These are phyloP conservation scores for Saccharomycopsis hybrid DNA, from an alignment of 1,139 yeast species.

Conservation along the genomic window DNA sequence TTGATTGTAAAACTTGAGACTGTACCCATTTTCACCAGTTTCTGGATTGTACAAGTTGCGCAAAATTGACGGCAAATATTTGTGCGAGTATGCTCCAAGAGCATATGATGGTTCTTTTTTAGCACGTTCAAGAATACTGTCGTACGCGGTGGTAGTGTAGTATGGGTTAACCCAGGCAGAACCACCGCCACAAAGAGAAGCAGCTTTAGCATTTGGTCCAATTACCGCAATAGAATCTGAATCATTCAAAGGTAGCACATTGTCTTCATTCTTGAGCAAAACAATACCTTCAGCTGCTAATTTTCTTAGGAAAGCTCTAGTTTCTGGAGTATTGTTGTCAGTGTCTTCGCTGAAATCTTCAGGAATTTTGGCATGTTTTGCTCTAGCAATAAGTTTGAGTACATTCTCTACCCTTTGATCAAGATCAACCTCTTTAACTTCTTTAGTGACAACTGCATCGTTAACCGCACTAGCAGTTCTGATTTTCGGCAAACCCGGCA, in stretches of 20 bases:
- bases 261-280: constrained; percentile 45
- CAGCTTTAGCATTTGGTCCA: constrained; percentile 45
- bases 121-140: constrained; percentile 32
- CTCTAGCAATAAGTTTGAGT: constrained; percentile 44
- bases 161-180: constrained; percentile 41
- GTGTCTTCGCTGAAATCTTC: constrained; percentile 45
- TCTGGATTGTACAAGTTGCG: too few species aligned
- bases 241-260: constrained; percentile 42
- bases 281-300: constrained; percentile 54
- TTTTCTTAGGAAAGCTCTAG: constrained; percentile 39
- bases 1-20: too few species aligned
- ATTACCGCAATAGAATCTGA: constrained; percentile 40
- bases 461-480: constrained; percentile 36
- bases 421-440: constrained; percentile 44
- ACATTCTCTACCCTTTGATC: constrained; percentile 53
- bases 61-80: too few species aligned
- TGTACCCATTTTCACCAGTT: too few species aligned
- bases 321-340: constrained; percentile 41
- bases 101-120: too few species aligned
- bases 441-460: constrained; percentile 35
- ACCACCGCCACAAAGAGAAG: constrained; percentile 43
- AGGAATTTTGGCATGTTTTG: constrained; percentile 32
- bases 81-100: too few species aligned
- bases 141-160: too few species aligned
- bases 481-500: constrained; percentile 52